Conservation (phyloP, 345 rosid species). For the Noccaea bulbosa region DNA sequence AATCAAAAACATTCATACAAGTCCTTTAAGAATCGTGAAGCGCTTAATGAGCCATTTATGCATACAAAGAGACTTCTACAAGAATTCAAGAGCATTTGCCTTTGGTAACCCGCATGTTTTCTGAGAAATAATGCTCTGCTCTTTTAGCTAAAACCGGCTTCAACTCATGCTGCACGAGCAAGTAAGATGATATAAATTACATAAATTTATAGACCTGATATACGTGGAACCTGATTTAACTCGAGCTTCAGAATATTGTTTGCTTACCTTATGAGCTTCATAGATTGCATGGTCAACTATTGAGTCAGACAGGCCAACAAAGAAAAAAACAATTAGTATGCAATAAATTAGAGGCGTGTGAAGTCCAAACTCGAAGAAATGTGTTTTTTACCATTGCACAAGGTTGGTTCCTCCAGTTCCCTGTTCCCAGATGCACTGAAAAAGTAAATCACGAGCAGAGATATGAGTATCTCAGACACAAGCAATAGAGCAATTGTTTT, state of each 20-base stretch:
- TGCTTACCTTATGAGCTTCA: constrained; percentile 76
- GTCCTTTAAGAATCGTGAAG: constrained; percentile 1
- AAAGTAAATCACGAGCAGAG: constrained; percentile 18
- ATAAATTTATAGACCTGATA: background rate
- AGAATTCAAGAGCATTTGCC: constrained; percentile 48
- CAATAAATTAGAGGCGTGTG: background rate
- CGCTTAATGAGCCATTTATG: background rate
- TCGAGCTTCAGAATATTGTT: constrained; percentile 11
- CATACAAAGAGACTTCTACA: constrained; percentile 7
- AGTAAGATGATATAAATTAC: constrained; percentile 11
- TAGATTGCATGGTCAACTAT: constrained; percentile 73
- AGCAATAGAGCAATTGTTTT: constrained; percentile 14
- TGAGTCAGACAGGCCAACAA: constrained; percentile 33
- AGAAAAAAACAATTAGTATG: constrained; percentile 16
- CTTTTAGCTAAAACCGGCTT: constrained; percentile 67
- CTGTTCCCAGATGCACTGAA: constrained; percentile 75
- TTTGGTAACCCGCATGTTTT: constrained; percentile 73
- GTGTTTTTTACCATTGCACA: constrained; percentile 68
- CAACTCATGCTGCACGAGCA: constrained; percentile 55
- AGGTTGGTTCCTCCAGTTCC: constrained; percentile 55
- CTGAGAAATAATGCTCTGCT: constrained; percentile 92
- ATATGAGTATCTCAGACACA: constrained; percentile 6
- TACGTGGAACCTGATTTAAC: constrained; percentile 6
- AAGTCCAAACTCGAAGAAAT: background rate
- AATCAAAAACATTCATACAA: constrained; percentile 18